Evolutionary conservation across 75 land plant species (phyloP), one percentile per base, ranked within the genome.

Genomic region (Larix kaempferi): DNA sequence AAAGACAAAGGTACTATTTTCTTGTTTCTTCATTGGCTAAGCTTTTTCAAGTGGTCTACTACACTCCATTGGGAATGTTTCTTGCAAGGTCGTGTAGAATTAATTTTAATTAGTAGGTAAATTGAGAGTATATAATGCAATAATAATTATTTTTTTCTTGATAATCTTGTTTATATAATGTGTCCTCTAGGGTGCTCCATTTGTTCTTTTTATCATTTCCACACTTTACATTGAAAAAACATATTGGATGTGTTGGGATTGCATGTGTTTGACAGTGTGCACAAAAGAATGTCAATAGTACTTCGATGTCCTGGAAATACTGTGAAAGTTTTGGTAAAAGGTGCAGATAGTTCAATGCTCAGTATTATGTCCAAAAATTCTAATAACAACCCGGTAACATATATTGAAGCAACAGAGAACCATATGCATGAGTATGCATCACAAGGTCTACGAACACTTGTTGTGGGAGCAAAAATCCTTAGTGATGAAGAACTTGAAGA

Each of bases 201-300:
- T n/a, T 37, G 5, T 57, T 74, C 17, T 56, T 12, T 54, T 64
- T 26, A 77, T 77, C 12, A 26, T 27, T 77, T 44, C 19, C 4
- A 77, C 56, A 8, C 22, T 56, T 49, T n/a, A 17, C 41, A 39
- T 74, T 23, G 52, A 54, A 56, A 54, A 69, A 19, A 39, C 74
- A 94, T 94, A 85, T 83, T 88, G 71, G 86, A 91, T 78, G 84
- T 93, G 22, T 71, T 93, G 78, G 95, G 95, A 22, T 59, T 92
- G 59, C 97, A 94, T 84, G 97, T 92, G 72, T 94, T 94, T 84
- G 97, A 94, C 76, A 94, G 97, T 71, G 86, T 86, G 17, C 87
- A 91, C 57, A 92, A 95, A 76, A 87, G 93, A 56, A 93, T 91
- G 93, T 95, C 95, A 25, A 93, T 91, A 16, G 82, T 95, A 21